Base-by-base conservation (phyloP, 2,329 filamentous ascomycete genomes). In the Aspergillus viridinutans region DNA sequence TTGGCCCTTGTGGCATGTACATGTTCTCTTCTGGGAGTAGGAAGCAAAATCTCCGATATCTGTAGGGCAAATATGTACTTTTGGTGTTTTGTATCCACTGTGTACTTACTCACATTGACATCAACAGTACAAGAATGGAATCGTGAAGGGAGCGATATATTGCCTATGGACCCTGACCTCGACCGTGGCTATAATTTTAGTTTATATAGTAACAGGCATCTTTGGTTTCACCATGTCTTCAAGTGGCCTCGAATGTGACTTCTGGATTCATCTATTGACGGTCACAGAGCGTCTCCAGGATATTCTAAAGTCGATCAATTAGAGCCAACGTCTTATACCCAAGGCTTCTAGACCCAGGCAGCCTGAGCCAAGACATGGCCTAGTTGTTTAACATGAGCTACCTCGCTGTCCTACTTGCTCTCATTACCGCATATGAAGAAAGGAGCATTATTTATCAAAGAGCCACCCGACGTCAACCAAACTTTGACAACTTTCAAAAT, bases 401-500 rank as follows among this genome's bases (percentile, higher is more conserved):
- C 5, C 32, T 38, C 9, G 32, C 5, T 6, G 14, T 38, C 6
- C 17, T 6, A 35, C 32, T 35, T 35, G 32, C 32, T 8, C 32
- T 38, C 32, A 38, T 7, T 17, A n/a, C 32, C 32, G 14, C 5
- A 38, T 38, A 7, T 17, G 5, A 6, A 32, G 29, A 17, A 38
- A 17, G 32, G 32, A 7, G 28, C 32, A 3, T 17, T 3, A 17
- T 38, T 7, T 38, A 17, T 38, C 5, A 7, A 14, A 17, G 14
- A 38, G 32, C 14, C 14, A 38, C 14, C 28, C 28, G 28, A 29
- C 9, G 9, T 38, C 32, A 38, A 38, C 32, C 32, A 38, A 12
- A 45, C 10, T 12, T 29, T 20, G 49, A 49, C 23, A 50, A 1
- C 47, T 56, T 59, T 52, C 49, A 47, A 50, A 59, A 57, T 58